phyloP scores from a whole-genome alignment of 192 early-diverging fungal genomes.

The Geosiphon pyriformis region DNA sequence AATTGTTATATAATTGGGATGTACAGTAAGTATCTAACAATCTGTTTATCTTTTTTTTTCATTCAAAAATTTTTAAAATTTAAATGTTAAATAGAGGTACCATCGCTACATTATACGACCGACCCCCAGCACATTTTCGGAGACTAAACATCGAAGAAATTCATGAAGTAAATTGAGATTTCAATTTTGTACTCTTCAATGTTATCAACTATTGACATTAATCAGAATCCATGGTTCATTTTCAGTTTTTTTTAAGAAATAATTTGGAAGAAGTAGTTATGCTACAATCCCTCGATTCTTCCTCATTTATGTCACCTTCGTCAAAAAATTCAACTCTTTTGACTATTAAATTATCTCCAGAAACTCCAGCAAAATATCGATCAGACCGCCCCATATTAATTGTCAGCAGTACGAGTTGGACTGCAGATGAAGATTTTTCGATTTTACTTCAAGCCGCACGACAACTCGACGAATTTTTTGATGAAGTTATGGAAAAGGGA shows the following conservation, averaged over 20 bases:
- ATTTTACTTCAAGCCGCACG: slow-evolving; percentile 66
- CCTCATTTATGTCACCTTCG: slow-evolving; percentile 33
- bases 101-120: slow-evolving; percentile 77
- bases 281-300: slow-evolving; percentile 32
- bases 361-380: slow-evolving; percentile 32
- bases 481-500: slow-evolving; percentile 19
- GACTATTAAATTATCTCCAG: slow-evolving; percentile 33
- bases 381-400: slow-evolving; percentile 68
- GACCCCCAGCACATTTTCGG: slow-evolving; percentile 72
- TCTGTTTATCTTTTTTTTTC: not conserved
- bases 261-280: slow-evolving; percentile 43
- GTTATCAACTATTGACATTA: too few relatives aligned
- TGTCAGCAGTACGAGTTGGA: slow-evolving; percentile 91
- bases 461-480: slow-evolving; percentile 53
- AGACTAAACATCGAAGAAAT: slow-evolving; percentile 56
- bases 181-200: not conserved
- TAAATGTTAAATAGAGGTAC: slow-evolving; percentile 47
- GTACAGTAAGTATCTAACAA: slow-evolving; percentile 46
- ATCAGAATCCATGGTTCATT: not conserved
- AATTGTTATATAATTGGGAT: slow-evolving; percentile 56
- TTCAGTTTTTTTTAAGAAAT: slow-evolving; percentile 35
- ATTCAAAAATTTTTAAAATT: not conserved
- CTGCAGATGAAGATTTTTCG: slow-evolving; percentile 92
- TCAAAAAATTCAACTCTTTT: slow-evolving; percentile 37
- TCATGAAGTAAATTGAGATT: slow-evolving; percentile 48